These are phyloP conservation scores for Abelmoschus esculentus DNA, from an alignment of 345 rosid species.

Conservation along the genomic window DNA sequence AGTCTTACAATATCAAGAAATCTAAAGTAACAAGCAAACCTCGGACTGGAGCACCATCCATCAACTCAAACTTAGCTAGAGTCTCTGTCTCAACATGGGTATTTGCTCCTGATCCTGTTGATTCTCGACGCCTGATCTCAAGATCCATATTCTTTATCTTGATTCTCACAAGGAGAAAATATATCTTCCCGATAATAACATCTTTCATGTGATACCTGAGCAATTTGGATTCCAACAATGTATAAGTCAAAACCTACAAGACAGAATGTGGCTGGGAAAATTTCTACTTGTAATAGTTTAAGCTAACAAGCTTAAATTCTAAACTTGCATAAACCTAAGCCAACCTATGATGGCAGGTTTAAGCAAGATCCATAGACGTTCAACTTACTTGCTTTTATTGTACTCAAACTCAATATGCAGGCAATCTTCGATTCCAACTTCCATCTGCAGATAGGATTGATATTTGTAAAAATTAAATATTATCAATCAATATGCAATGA, in stretches of 20 bases:
- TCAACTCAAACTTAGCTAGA: constrained; percentile 88
- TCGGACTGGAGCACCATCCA: constrained; percentile 99
- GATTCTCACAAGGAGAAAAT: constrained; percentile 95
- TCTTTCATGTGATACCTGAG: constrained; percentile 93
- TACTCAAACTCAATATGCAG: constrained; percentile 96
- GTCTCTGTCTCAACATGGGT: constrained; percentile 98
- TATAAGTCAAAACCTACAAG: constrained; percentile 6
- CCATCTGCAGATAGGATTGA: constrained; percentile 58
- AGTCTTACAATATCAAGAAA: background rate
- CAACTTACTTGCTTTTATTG: constrained; percentile 93
- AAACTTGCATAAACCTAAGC: background rate
- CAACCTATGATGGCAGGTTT: background rate
- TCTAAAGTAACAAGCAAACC: constrained; percentile 31
- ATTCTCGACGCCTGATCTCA: constrained; percentile 93
- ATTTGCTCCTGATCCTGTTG: constrained; percentile 93
- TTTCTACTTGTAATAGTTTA: background rate
- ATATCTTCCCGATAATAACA: constrained; percentile 93
- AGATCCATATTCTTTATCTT: constrained; percentile 99
- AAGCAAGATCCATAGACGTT: background rate
- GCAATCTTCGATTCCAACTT: constrained; percentile 98
- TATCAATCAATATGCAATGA: background rate
- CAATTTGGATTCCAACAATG: constrained; percentile 12
- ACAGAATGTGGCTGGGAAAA: constrained; percentile 3
- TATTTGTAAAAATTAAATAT: background rate
- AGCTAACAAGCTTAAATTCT: background rate